Evolutionary conservation across 352 stramenopile genomes (phyloP), one percentile per base, ranked within the genome.

Genomic region (Blastocystis sp.): DNA sequence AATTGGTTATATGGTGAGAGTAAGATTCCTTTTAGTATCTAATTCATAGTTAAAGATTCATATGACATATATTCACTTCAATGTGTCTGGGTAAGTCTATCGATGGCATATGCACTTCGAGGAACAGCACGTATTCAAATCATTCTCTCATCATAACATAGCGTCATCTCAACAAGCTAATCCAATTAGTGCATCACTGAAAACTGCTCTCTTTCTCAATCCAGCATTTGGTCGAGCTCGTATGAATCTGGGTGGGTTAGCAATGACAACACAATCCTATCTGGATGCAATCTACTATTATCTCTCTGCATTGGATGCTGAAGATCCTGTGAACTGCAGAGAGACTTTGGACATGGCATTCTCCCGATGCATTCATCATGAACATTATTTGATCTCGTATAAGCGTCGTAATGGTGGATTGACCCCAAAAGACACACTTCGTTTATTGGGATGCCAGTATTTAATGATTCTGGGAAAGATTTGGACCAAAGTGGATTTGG

Each of bases 261-360:
- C 32, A 12, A 27, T 35, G 24, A 83, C 46, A 7, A 21, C 21
- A 3, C 9, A 42, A 56, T 42, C 27, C 32, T 83, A 37, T 42
- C 71, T 83, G 71, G 71, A 83, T 56, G 3, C 42, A 16, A 42
- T 66, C 9, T 83, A 67, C 29, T 83, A 65, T 43, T 66, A 65
- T 56, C 43, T 83, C 16, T 65, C 42, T 37, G 39, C 21, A 12
- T 14, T 83, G 7, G 71, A 66, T 32, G 37, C 46, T 21, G 54
- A 83, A 35, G 19, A 52, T 29, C 46, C 71, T 19, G 63, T 51
- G 35, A n/a, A 32, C 12, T 66, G 43, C 42, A 24, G 43, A 27
- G 71, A 83, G 51, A 21, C 21, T 32, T 27, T 83, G 1, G 49
- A 65, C 1, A 16, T 11, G 24, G 51, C 42, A 19, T 83, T 83